phyloP scores from a whole-genome alignment of 306 rosid species.

The Cucurbita pepo region DNA sequence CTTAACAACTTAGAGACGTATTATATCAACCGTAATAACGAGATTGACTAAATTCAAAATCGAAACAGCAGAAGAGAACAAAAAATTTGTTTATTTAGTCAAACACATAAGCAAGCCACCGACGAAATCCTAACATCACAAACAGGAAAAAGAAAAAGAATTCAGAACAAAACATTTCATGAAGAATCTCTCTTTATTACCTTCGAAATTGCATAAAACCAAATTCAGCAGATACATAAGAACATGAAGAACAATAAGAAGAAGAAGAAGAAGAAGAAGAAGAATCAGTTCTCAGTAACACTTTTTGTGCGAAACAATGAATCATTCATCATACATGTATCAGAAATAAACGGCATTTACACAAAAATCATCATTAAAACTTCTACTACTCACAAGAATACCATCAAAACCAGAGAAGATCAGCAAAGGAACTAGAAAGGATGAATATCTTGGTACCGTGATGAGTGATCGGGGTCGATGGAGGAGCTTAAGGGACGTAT shows the following conservation, averaged over 20 bases:
- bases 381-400: constrained; percentile 20
- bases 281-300: neutral
- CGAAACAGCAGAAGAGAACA: neutral
- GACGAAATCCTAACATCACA: neutral
- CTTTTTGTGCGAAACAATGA: constrained; percentile 3
- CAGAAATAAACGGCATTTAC: neutral
- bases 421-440: neutral
- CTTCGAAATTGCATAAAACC: neutral
- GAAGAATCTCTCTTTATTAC: neutral
- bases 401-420: constrained; percentile 10
- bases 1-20: too few relatives aligned
- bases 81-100: neutral
- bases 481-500: constrained; percentile 46
- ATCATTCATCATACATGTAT: constrained; percentile 1
- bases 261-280: too few relatives aligned
- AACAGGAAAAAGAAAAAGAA: neutral
- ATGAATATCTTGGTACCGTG: neutral
- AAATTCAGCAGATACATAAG: constrained; percentile 3
- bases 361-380: neutral
- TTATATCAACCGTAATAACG: too few relatives aligned
- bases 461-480: neutral
- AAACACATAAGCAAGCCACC: neutral
- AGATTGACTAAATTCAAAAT: neutral
- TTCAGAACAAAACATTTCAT: neutral
- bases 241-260: neutral